phyloP scores from a whole-genome alignment of 1,284 basidiomycete species.

The Ceratorhiza oryzae-sativae region DNA sequence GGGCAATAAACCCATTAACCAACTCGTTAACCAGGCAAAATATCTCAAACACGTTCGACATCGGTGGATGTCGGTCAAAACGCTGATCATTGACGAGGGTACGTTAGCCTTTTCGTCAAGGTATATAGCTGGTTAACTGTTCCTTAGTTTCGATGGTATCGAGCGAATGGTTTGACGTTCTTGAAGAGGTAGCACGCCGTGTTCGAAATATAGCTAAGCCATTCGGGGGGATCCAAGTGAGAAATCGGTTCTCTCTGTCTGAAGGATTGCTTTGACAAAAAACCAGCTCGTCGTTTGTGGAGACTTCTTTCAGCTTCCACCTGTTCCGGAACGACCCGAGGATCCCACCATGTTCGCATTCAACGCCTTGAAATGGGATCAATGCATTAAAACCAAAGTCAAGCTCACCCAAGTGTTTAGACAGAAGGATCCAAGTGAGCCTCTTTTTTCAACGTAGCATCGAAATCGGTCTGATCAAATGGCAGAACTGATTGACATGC shows the following conservation, averaged over 20 bases:
- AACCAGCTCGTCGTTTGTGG: conserved; percentile 80
- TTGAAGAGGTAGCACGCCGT: conserved; percentile 68
- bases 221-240: conserved; percentile 93
- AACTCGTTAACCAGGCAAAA: conserved; percentile 70
- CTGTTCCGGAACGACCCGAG: conserved; percentile 64
- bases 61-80: conserved; percentile 77
- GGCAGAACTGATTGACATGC: conserved; percentile 57
- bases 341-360: conserved; percentile 71
- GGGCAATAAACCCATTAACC: conserved; percentile 71
- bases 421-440: conserved; percentile 48
- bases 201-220: conserved; percentile 71
- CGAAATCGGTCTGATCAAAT: neutral
- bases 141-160: conserved; percentile 94
- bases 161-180: conserved; percentile 88
- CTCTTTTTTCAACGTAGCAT: too few species aligned
- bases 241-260: too few species aligned
- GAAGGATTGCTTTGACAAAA: conserved; percentile 27
- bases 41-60: conserved; percentile 72
- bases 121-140: conserved; percentile 18
- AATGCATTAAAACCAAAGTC: conserved; percentile 63
- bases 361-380: conserved; percentile 78
- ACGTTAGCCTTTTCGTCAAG: conserved; percentile 14
- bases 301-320: conserved; percentile 96
- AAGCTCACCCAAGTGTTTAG: conserved; percentile 73
- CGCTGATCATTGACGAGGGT: conserved; percentile 97